Evolutionary conservation across 2,329 filamentous ascomycete species (phyloP), one percentile per base, ranked within the genome.

Genomic region (Lasiodiplodia sp.): DNA sequence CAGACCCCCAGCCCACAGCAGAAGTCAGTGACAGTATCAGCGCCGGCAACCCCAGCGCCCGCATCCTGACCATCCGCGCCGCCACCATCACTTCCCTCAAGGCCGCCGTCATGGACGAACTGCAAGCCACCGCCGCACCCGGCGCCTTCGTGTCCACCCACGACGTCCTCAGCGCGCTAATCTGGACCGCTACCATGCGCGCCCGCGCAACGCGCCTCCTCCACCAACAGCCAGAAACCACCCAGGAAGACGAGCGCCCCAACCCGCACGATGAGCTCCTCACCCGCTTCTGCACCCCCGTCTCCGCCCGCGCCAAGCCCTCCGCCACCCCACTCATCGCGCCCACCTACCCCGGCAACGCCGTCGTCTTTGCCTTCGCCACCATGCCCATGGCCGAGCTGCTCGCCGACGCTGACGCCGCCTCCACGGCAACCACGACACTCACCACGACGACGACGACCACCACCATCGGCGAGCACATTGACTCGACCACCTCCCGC

Each of bases 1-100:
- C 51, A 2, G 51, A 25, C 37, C 31, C n/a, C n/a, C n/a, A n/a
- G n/a, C n/a, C n/a, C n/a, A n/a, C n/a, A n/a, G n/a, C n/a, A n/a
- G n/a, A n/a, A n/a, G n/a, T n/a, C n/a, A n/a, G n/a, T n/a, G n/a
- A n/a, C 3, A 4, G 3, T 23, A 12, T 6, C 40, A 12, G 18
- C 25, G 34, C 12, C 18, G 34, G 52, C 37, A 16, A n/a, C 16
- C 25, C 40, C 1, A 52, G 53, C 23, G 52, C 52, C 55, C 40
- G 65, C 16, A 18, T 67, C 25, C 21, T 67, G 28, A 49, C 47
- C 53, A 38, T 67, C 55, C n/a, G 25, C 28, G 40, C 65, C 8
- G 16, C n/a, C 0, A 25, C 12, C 55, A 37, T 67, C 53, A 6
- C 38, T 6, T 5, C 12, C 21, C 53, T 67, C 38, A 67, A 60